Evolutionary conservation across 768 basidiomycete species (phyloP).

Genomic region (Termitomyces sp.): DNA sequence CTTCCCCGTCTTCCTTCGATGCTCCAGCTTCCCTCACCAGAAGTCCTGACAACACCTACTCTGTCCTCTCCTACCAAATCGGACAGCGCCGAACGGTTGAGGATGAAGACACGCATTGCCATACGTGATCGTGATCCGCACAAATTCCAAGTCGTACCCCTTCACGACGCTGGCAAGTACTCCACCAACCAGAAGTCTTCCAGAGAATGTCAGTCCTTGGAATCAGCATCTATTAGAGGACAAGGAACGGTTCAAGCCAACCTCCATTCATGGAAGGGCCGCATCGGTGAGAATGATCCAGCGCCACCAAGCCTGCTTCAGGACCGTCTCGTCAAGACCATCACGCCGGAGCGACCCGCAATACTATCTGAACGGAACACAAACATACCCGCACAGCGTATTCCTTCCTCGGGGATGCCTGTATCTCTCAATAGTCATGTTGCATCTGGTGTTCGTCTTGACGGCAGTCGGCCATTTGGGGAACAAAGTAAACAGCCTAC

Average conservation of each 20-base stretch:
- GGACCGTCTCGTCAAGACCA: not conserved
- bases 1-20: conserved; percentile 14
- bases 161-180: conserved; percentile 23
- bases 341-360: not conserved
- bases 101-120: conserved; percentile 40
- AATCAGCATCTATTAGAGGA: not conserved
- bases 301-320: not conserved
- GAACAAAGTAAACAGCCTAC: conserved; percentile 1
- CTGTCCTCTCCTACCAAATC: conserved; percentile 10
- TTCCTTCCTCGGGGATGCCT: not conserved
- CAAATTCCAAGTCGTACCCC: conserved; percentile 36
- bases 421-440: not conserved
- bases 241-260: not conserved
- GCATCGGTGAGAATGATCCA: conserved; percentile 5
- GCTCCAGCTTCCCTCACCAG: conserved; percentile 11
- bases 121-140: conserved; percentile 38
- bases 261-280: not conserved
- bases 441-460: not conserved
- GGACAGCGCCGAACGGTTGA: conserved; percentile 19
- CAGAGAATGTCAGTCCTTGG: not conserved
- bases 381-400: not conserved
- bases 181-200: not conserved
- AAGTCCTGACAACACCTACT: conserved; percentile 8
- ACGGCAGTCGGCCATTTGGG: not conserved
- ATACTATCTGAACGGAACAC: conserved; percentile 5